Base-by-base conservation (phyloP, 1,139 yeast genomes). In the Lodderomyces elongisporus region DNA sequence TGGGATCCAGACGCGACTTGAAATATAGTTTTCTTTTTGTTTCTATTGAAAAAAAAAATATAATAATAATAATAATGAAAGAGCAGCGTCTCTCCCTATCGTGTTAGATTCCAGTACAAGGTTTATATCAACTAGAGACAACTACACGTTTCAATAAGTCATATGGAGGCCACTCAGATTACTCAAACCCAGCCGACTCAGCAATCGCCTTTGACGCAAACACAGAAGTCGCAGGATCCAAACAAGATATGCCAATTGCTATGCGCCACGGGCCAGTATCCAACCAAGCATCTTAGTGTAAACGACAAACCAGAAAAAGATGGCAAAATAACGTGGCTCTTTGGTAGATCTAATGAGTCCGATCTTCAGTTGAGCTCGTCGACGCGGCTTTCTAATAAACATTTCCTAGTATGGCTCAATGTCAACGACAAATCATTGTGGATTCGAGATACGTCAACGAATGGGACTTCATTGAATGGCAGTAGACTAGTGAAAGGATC, bases 401-500 rank as follows among this genome's bases (percentile, higher is more conserved):
- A 88, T 59, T 87, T 87, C 62, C 74, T 74, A 47, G 62, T 85
- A 8, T 77, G 88, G 80, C 62, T 67, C 48, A 70, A 70, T 43
- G 59, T 70, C 3, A 67, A 65, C 34, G 78, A 74, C 39, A 68
- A 66, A 16, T 72, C 77, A 32, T 57, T 80, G 20, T 68, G 85
- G 74, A 66, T 83, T 30, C 82, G 74, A 48, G 94, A 83, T 52
- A 58, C 67, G 3, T 79, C 88, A 1, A 91, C 97, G 2, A 91
- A 91, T 56, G 98, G 98, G 4, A 91, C 98, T 0, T 83, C 77
- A 64, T 61, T 89, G 32, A 91, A 91, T 59, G 79, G 79, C 18
- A 71, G 71, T 30, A 68, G 88, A 32, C 58, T 89, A 14, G 85
- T 80, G 14, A 85, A 82, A 51, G 82, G 83, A n/a, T 77, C 83